phyloP scores from a whole-genome alignment of 2,329 filamentous ascomycete species.

The Trichoderma oligosporum region DNA sequence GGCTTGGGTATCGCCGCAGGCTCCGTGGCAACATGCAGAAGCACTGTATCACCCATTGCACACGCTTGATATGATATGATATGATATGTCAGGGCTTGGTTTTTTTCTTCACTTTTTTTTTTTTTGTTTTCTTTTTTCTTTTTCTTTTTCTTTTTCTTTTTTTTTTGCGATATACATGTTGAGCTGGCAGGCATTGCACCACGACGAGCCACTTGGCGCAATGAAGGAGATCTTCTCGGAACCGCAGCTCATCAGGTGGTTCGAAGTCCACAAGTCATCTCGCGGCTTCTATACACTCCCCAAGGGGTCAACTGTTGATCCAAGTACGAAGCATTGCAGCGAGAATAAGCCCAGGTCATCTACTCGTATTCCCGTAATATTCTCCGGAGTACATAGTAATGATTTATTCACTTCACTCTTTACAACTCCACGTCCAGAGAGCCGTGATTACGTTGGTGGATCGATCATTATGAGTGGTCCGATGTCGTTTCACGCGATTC shows the following conservation, averaged over 20 bases:
- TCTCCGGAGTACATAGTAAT: too few species aligned
- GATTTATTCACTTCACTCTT: too few species aligned
- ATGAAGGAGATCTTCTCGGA: not conserved
- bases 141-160: too few species aligned
- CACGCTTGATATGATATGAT: not conserved
- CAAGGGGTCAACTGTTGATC: not conserved
- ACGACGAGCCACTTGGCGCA: not conserved
- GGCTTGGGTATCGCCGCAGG: slow-evolving; percentile 12
- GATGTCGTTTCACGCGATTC: not conserved
- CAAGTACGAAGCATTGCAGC: not conserved
- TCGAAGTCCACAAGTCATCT: not conserved
- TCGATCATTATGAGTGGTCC: not conserved
- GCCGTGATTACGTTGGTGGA: not conserved
- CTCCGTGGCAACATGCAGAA: slow-evolving; percentile 13
- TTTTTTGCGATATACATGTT: not conserved
- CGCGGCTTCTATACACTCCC: slow-evolving; percentile 4
- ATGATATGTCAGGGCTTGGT: not conserved
- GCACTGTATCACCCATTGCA: slow-evolving; percentile 3
- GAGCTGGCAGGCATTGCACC: not conserved
- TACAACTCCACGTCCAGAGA: too few species aligned
- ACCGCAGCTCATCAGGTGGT: not conserved
- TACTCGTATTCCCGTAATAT: too few species aligned
- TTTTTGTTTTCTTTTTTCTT: too few species aligned
- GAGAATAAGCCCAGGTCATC: not conserved
- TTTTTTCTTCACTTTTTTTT: too few species aligned